Evolutionary conservation across 352 stramenopile genomes (phyloP).

Genomic region (Pythium volutum): DNA sequence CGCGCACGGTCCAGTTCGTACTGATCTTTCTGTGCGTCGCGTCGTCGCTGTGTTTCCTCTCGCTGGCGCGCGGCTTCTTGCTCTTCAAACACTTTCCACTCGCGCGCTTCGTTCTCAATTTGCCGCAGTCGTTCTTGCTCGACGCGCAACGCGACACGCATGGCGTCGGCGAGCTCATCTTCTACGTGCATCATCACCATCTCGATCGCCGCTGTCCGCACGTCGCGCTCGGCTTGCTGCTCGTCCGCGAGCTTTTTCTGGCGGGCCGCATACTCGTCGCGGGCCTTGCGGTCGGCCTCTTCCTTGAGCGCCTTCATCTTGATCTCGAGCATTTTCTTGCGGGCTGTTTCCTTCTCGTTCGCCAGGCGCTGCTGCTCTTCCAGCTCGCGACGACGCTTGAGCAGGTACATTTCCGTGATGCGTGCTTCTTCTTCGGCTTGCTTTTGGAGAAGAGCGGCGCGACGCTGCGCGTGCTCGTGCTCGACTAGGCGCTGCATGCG

Average conservation of each 20-base stretch:
- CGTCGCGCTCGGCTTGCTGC: conserved; percentile 34
- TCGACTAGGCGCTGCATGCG: conserved; percentile 39
- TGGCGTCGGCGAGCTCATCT: conserved; percentile 33
- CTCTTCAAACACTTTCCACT: conserved; percentile 60
- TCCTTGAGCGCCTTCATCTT: conserved; percentile 69
- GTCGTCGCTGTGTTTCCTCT: conserved; percentile 40
- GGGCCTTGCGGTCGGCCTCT: conserved; percentile 48
- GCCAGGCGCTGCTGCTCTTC: conserved; percentile 42
- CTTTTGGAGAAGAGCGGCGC: conserved; percentile 27
- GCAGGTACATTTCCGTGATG: conserved; percentile 50
- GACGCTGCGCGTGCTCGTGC: conserved; percentile 29
- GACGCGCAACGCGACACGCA: conserved; percentile 37
- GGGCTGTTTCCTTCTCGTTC: conserved; percentile 40
- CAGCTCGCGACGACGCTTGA: conserved; percentile 38
- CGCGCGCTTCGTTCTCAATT: conserved; percentile 52
- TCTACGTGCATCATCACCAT: conserved; percentile 46
- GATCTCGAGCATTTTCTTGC: conserved; percentile 38
- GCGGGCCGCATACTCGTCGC: conserved; percentile 42
- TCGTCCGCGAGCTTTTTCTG: conserved; percentile 41
- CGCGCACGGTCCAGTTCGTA: conserved; percentile 65
- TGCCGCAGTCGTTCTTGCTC: conserved; percentile 41
- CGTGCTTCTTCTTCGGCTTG: conserved; percentile 49
- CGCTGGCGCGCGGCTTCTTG: conserved; percentile 46
- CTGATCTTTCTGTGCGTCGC: conserved; percentile 52
- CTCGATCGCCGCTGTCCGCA: conserved; percentile 34